Percentiles rank a stretch among this genome's conserved stretches.
Conservation (phyloP, 345 rosid species). For the Erodium maritimum region DNA sequence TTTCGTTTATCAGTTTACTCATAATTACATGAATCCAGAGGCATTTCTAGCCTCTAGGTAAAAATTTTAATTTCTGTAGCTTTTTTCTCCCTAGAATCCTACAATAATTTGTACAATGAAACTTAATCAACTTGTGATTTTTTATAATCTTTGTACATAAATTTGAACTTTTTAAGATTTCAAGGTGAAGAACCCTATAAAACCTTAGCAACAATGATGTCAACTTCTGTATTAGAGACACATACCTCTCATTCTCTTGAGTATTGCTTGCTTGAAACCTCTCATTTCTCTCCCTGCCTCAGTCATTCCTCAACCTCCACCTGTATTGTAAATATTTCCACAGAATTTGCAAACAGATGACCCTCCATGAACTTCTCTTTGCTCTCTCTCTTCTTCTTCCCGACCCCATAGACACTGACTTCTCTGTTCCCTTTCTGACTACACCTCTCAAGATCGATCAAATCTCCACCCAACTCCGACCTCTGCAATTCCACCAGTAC, state of each 20-base stretch:
- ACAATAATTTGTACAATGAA: no score
- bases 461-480: slow-evolving; percentile 42
- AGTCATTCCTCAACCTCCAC: slow-evolving; percentile 67
- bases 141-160: no score
- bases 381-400: slow-evolving; percentile 12
- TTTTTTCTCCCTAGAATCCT: no score
- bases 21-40: no score
- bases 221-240: slow-evolving; percentile 45
- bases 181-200: slow-evolving; percentile 71
- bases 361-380: slow-evolving; percentile 24
- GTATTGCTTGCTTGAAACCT: slow-evolving; percentile 44
- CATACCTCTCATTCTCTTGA: slow-evolving; percentile 34
- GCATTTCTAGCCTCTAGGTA: no score
- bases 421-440: slow-evolving; percentile 2
- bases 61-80: no score
- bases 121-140: no score
- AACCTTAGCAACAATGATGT: slow-evolving; percentile 58
- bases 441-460: slow-evolving; percentile 33
- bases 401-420: neutral
- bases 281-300: slow-evolving; percentile 59
- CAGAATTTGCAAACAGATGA: slow-evolving; percentile 59
- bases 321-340: slow-evolving; percentile 61
- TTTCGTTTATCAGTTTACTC: no score
- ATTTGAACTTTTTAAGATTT: neutral
- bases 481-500: slow-evolving; percentile 53